phyloP scores from a whole-genome alignment of 257 asterid species.

The Lycium barbarum region DNA sequence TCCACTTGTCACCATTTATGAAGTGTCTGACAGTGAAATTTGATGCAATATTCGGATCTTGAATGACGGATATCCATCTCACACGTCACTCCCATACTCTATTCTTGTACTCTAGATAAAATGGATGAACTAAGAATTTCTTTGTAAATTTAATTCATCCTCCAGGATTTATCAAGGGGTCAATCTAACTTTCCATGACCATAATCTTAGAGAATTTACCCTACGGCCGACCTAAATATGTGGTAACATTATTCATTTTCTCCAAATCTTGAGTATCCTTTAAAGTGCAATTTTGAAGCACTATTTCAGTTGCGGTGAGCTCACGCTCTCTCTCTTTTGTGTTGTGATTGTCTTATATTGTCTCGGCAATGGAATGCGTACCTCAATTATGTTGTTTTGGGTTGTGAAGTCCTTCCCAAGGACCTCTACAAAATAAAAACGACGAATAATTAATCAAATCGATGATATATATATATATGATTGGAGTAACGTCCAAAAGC shows the following conservation, averaged over 20 bases:
- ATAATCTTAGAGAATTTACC: neutral
- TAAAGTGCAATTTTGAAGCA: neutral
- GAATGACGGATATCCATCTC: neutral
- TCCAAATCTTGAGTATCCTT: neutral
- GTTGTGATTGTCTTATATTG: slow-evolving; percentile 26
- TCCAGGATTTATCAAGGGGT: neutral
- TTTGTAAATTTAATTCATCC: slow-evolving; percentile 21
- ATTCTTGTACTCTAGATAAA: neutral
- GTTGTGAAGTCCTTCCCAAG: neutral
- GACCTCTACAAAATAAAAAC: too few relatives aligned
- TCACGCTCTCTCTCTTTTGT: neutral
- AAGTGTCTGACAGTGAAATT: neutral
- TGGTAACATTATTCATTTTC: neutral
- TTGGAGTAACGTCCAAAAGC: too few relatives aligned
- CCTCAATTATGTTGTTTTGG: neutral
- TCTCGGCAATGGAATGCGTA: neutral
- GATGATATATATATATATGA: too few relatives aligned
- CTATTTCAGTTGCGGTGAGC: neutral
- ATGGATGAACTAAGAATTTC: neutral
- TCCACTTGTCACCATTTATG: neutral
- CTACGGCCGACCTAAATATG: slow-evolving; percentile 39
- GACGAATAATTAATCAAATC: too few relatives aligned
- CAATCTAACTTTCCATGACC: neutral
- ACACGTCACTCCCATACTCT: neutral
- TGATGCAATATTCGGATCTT: neutral